Percentiles rank a stretch among this genome's conserved stretches.
Evolutionary conservation across 352 stramenopile species (phyloP).

Genomic region (Phytophthora megakarya): DNA sequence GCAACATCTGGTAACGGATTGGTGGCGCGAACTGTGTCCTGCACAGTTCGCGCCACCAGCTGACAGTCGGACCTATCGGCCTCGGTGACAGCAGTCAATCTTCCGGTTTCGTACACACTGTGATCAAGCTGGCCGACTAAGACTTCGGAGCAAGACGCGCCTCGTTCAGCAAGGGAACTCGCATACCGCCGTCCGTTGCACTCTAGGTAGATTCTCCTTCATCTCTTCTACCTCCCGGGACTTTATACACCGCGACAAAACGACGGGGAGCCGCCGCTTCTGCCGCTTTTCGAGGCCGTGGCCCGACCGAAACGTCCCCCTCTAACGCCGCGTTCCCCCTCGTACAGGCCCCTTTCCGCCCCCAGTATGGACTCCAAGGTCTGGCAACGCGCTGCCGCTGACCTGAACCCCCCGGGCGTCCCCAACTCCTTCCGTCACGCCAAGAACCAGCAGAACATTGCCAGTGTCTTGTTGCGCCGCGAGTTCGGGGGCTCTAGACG

Average conservation of each 20-base stretch:
- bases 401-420: slow-evolving; percentile 72
- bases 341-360: neutral
- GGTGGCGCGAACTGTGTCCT: too few species aligned
- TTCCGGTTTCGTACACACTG: slow-evolving; percentile 22
- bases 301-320: slow-evolving; percentile 24
- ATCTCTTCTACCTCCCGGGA: slow-evolving; percentile 2
- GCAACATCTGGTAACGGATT: neutral
- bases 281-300: neutral
- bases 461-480: slow-evolving; percentile 59
- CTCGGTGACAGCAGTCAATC: slow-evolving; percentile 31
- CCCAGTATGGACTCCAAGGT: slow-evolving; percentile 53
- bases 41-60: slow-evolving; percentile 22
- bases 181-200: neutral
- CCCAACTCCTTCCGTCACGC: slow-evolving; percentile 77
- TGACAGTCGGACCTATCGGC: slow-evolving; percentile 4
- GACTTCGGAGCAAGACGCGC: slow-evolving; percentile 13
- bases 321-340: slow-evolving; percentile 1
- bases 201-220: slow-evolving; percentile 3
- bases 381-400: slow-evolving; percentile 71
- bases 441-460: slow-evolving; percentile 72
- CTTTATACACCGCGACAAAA: slow-evolving; percentile 5
- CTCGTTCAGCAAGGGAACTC: slow-evolving; percentile 13
- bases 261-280: slow-evolving; percentile 8
- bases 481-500: slow-evolving; percentile 53
- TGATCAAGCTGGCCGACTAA: slow-evolving; percentile 8